Percentiles rank a stretch among this genome's conserved stretches.
These are phyloP conservation scores for Erigeron canadensis DNA, from an alignment of 129 eudicot species.

Conservation along the genomic window DNA sequence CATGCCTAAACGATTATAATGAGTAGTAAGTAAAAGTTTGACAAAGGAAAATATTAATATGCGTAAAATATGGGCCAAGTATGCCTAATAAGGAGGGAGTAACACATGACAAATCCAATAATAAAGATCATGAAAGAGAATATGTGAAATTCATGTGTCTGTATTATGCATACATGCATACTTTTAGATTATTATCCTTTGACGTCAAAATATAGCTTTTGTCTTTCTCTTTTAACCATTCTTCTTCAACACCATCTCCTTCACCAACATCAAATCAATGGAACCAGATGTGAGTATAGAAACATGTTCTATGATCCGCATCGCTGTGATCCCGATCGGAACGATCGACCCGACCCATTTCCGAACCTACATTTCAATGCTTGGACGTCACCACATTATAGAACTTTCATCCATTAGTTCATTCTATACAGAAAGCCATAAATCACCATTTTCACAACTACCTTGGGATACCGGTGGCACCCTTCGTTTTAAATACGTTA, in stretches of 20 bases:
- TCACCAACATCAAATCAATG: conserved; percentile 38
- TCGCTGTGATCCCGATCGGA: conserved; percentile 82
- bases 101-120: no score
- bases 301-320: conserved; percentile 76
- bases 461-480: conserved; percentile 84
- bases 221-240: neutral
- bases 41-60: no score
- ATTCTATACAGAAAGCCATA: conserved; percentile 81
- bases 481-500: conserved; percentile 72
- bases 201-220: no score
- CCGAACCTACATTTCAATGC: conserved; percentile 74
- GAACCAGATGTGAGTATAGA: conserved; percentile 99
- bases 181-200: no score
- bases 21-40: no score
- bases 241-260: neutral
- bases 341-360: conserved; percentile 52
- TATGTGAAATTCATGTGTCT: no score
- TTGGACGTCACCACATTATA: conserved; percentile 56
- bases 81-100: no score
- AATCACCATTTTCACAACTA: conserved; percentile 77
- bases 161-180: neutral
- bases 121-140: no score
- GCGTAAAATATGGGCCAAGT: no score
- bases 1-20: no score
- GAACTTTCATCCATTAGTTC: conserved; percentile 75